phyloP scores from a whole-genome alignment of 352 stramenopile species.

The Pythium graminicola region DNA sequence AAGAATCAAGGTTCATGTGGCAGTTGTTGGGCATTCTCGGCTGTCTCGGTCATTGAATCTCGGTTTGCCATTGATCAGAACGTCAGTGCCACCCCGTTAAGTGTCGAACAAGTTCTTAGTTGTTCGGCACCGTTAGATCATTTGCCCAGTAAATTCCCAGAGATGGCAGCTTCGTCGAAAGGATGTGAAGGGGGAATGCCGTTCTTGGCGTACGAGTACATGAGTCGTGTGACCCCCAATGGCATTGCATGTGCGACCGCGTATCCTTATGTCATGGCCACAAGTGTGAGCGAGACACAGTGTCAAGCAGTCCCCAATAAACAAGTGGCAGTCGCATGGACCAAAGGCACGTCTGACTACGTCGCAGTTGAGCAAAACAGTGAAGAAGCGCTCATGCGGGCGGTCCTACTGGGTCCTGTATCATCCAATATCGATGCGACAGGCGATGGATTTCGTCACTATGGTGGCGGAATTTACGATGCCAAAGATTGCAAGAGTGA shows the following conservation, averaged over 20 bases:
- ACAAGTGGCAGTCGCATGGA: conserved; percentile 49
- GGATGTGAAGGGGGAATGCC: conserved; percentile 86
- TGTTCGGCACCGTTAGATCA: conserved; percentile 69
- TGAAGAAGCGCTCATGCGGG: conserved; percentile 55
- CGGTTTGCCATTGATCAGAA: conserved; percentile 73
- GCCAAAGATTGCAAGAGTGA: conserved; percentile 84
- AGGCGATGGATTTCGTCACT: conserved; percentile 82
- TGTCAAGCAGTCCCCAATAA: conserved; percentile 26
- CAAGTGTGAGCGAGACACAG: conserved; percentile 35
- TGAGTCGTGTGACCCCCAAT: conserved; percentile 46
- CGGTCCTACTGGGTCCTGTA: conserved; percentile 58
- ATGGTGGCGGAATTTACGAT: conserved; percentile 91
- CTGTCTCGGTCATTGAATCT: conserved; percentile 63
- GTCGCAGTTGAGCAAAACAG: conserved; percentile 40
- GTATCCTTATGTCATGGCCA: conserved; percentile 81
- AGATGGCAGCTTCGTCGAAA: conserved; percentile 73
- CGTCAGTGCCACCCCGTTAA: conserved; percentile 53
- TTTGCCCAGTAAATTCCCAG: conserved; percentile 58
- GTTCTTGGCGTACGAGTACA: conserved; percentile 87
- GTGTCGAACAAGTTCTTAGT: conserved; percentile 80
- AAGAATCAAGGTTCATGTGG: conserved; percentile 92
- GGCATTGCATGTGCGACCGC: conserved; percentile 60
- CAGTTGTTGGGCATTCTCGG: conserved; percentile 92
- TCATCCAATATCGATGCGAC: conserved; percentile 72
- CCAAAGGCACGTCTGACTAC: conserved; percentile 42